A percentile compares a stretch with the other conserved stretches of the same genome.
Evolutionary conservation across 2,329 filamentous ascomycete genomes (phyloP).

Genomic region (Fusarium nisikadoi): DNA sequence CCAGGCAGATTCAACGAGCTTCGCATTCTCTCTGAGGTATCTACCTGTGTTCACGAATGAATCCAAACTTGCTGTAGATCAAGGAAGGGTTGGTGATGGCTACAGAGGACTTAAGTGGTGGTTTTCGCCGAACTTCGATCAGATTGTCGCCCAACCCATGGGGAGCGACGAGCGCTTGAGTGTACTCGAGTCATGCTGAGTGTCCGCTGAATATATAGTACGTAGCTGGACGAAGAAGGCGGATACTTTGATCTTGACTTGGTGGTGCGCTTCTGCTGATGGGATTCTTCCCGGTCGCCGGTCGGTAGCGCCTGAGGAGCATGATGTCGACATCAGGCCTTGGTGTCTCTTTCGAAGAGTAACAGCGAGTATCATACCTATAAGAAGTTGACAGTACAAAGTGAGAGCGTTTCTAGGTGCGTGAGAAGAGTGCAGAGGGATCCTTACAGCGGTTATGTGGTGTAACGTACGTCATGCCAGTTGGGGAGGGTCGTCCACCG

Average conservation of each 20-base stretch:
- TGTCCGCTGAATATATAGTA: neutral
- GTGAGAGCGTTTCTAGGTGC: neutral
- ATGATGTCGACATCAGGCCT: neutral
- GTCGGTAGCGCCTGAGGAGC: neutral
- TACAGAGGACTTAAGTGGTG: neutral
- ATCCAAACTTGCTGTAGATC: accelerated
- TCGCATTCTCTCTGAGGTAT: neutral
- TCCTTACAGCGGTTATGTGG: neutral
- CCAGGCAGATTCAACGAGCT: neutral
- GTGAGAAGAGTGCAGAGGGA: neutral
- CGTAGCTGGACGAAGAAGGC: accelerated
- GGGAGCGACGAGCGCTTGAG: neutral
- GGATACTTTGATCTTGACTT: no score
- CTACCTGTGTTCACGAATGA: accelerated
- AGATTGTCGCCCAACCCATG: no score
- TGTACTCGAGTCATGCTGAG: neutral
- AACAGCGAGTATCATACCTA: accelerated
- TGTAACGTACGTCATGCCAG: neutral
- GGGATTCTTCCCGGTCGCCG: neutral
- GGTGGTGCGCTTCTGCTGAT: neutral
- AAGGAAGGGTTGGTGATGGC: neutral
- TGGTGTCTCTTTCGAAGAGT: neutral
- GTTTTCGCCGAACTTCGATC: neutral
- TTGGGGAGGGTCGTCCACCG: neutral
- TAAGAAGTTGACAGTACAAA: accelerated